Evolutionary conservation across 805 yeast genomes (phyloP), one percentile per base, ranked within the genome.

Genomic region (Saccharomycopsis microspora): DNA sequence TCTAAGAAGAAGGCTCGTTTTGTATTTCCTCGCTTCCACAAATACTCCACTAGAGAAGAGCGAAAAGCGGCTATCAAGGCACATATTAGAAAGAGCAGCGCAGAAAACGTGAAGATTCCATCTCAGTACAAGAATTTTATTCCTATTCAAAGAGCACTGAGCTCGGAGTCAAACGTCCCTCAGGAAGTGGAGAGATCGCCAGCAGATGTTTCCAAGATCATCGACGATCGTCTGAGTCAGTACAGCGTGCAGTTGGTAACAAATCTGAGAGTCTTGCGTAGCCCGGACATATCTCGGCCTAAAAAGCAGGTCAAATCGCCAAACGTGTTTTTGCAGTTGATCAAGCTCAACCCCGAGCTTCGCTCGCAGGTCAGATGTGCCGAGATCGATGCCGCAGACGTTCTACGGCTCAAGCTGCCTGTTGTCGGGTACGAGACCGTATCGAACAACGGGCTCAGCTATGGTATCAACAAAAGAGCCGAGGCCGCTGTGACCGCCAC

Each of bases 191-290:
- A 28, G 28, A 35, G 43, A 6, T 39, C 46, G 6, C 44, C 43
- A 19, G 28, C 28, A 36, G 43, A 46, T 4, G 19, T 41, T 2
- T 11, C 42, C 10, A 42, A 42, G 32, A 46, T 42, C 32, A 27
- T 47, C n/a, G 50, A 49, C 32, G 54, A 51, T 39, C 37, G 32
- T 34, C 46, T 50, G 4, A 46, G 50, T 27, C 5, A 36, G 35
- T 43, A 49, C 19, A 48, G 52, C 39, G 54, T 51, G 5, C 52
- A 51, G 37, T 30, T 51, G 11, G 42, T 51, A 11, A 51, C 54
- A 3, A 51, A 51, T 32, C 42, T 50, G 5, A 46, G 35, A 31
- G 43, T 44, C 33, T 32, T 36, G 10, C 30, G 38, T 7, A 43
- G 52, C 6, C 54, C 53, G 10, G 7, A 40, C 8, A 9, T 43